Percentiles rank a stretch among this genome's conserved stretches.
phyloP scores from a whole-genome alignment of 768 basidiomycete species.

The Leccinum incarnatum region DNA sequence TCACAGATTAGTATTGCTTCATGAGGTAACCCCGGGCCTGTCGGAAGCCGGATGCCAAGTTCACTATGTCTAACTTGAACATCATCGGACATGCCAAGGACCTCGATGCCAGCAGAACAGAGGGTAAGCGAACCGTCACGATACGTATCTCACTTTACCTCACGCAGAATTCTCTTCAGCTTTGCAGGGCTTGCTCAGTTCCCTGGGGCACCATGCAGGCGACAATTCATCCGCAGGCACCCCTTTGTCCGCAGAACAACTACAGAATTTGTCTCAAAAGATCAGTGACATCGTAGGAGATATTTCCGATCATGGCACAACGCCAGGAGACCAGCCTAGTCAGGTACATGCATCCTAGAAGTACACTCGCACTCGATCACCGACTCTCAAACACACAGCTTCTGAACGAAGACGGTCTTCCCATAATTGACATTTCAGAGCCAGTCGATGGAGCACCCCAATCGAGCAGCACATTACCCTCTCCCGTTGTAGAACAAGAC shows the following conservation, averaged over 20 bases:
- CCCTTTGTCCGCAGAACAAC: slow-evolving; percentile 46
- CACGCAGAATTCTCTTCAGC: slow-evolving; percentile 26
- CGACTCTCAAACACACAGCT: slow-evolving; percentile 41
- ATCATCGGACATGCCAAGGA: slow-evolving; percentile 19
- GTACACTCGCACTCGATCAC: slow-evolving; percentile 18
- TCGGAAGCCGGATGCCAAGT: slow-evolving; percentile 4
- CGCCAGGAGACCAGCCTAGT: slow-evolving; percentile 51
- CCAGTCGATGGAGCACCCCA: slow-evolving; percentile 36
- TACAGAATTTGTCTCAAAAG: slow-evolving; percentile 55
- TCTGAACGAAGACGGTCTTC: slow-evolving; percentile 74
- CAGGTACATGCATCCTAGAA: slow-evolving; percentile 49
- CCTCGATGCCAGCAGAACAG: slow-evolving; percentile 31
- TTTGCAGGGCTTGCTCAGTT: slow-evolving; percentile 38
- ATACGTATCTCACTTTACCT: not conserved
- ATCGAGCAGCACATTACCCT: slow-evolving; percentile 12
- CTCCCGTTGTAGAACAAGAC: slow-evolving; percentile 39
- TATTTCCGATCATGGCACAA: slow-evolving; percentile 38
- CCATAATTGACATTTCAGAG: slow-evolving; percentile 76
- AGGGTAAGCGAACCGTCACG: slow-evolving; percentile 34
- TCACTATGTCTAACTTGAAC: slow-evolving; percentile 22
- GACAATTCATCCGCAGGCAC: slow-evolving; percentile 5
- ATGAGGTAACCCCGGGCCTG: not conserved
- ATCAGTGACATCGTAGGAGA: slow-evolving; percentile 51
- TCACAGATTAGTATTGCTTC: too few species aligned
- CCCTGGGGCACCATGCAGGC: slow-evolving; percentile 31